Percentiles rank a stretch among this genome's conserved stretches.
Evolutionary conservation across 306 rosid species (phyloP).

Genomic region (Sicyos edulis): DNA sequence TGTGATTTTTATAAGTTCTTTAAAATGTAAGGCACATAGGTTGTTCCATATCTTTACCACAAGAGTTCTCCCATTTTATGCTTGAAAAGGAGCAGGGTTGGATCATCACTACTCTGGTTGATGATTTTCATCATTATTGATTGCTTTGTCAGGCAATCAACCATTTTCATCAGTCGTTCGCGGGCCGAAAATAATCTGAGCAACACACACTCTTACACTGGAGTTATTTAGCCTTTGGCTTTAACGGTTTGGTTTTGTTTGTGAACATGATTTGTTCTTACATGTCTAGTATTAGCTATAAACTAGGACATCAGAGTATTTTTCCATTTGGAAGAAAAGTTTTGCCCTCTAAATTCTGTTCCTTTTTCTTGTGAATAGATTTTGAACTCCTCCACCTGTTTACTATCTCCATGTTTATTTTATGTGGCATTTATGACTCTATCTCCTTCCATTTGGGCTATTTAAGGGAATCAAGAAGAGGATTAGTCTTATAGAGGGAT

Average conservation of each 20-base stretch:
- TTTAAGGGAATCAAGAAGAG: neutral
- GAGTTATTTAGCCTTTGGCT: neutral
- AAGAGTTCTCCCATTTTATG: neutral
- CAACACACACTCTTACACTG: neutral
- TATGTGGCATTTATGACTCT: neutral
- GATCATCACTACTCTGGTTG: neutral
- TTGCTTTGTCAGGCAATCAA: neutral
- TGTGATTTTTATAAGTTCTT: neutral
- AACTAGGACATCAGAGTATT: neutral
- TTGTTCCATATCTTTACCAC: neutral
- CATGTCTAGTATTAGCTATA: neutral
- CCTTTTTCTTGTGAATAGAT: neutral
- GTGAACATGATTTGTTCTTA: neutral
- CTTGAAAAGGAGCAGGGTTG: neutral
- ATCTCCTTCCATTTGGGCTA: neutral
- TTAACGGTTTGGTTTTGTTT: neutral
- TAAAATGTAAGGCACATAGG: neutral
- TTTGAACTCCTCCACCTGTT: conserved; percentile 13
- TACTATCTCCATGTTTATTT: neutral
- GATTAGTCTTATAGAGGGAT: neutral
- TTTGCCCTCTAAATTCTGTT: neutral
- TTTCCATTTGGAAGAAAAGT: neutral
- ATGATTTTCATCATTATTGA: neutral
- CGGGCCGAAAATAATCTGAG: neutral
- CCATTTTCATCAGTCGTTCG: neutral